Evolutionary conservation across 2,329 filamentous ascomycete genomes (phyloP).

Genomic region (Bipolaris sorokiniana): DNA sequence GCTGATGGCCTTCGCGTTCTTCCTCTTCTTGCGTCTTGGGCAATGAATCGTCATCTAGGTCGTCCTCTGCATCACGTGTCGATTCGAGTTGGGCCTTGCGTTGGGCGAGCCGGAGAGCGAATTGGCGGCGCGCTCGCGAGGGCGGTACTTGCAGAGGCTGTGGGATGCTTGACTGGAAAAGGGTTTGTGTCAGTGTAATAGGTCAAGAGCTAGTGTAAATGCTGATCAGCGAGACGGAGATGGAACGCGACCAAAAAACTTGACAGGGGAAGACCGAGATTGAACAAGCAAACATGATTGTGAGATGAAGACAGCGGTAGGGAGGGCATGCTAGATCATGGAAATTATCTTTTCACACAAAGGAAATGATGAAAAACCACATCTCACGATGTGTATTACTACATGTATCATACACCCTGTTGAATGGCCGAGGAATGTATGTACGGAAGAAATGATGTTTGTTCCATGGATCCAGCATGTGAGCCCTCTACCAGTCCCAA

Average conservation of each 20-base stretch:
- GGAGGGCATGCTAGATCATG: slow-evolving; percentile 9
- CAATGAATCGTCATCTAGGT: slow-evolving; percentile 9
- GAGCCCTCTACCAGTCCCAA: slow-evolving; percentile 7
- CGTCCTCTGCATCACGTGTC: slow-evolving; percentile 28
- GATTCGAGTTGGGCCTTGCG: slow-evolving; percentile 52
- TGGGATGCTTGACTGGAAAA: slow-evolving; percentile 36
- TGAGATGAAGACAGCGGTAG: background rate
- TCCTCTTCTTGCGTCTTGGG: slow-evolving; percentile 35
- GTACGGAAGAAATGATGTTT: slow-evolving; percentile 29
- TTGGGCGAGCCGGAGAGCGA: slow-evolving; percentile 79
- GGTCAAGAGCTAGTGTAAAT: background rate
- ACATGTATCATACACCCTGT: slow-evolving; percentile 37
- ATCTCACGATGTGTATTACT: slow-evolving; percentile 38
- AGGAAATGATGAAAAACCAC: slow-evolving; percentile 25
- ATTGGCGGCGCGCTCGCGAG: slow-evolving; percentile 82
- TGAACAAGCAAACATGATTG: slow-evolving; percentile 4
- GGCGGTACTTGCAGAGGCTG: slow-evolving; percentile 79
- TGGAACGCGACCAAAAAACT: slow-evolving; percentile 15
- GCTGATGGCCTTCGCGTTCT: slow-evolving; percentile 41
- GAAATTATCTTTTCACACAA: slow-evolving; percentile 14
- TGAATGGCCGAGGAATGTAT: slow-evolving; percentile 34
- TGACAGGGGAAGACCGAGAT: background rate
- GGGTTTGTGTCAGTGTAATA: slow-evolving; percentile 42
- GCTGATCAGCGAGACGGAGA: slow-evolving; percentile 3
- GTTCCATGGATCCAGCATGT: slow-evolving; percentile 15